A percentile compares a stretch with the other conserved stretches of the same genome.
phyloP scores from a whole-genome alignment of 768 basidiomycete species.

The Lentinula sp. region DNA sequence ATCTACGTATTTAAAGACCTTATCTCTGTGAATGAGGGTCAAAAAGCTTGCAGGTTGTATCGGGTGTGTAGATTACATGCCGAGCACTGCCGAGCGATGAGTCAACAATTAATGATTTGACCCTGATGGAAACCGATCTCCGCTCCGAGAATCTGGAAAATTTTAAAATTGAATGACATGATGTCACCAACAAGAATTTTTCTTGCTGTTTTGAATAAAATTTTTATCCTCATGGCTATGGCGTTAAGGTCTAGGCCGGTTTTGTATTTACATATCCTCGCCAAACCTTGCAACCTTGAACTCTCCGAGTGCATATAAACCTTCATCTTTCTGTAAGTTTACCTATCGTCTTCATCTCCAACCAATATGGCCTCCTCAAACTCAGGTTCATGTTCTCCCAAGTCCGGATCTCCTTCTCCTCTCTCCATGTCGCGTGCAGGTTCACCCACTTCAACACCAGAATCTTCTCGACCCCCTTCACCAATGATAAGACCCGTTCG shows the following conservation, averaged over 20 bases:
- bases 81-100: background rate
- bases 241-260: background rate
- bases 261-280: background rate
- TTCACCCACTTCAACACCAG: conserved; percentile 7
- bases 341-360: background rate
- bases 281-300: background rate
- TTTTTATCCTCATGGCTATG: background rate
- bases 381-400: background rate
- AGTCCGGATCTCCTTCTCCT: conserved; percentile 2
- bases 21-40: background rate
- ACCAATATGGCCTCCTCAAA: background rate
- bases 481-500: conserved; percentile 3
- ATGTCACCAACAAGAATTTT: background rate
- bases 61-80: background rate
- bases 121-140: background rate
- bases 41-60: background rate
- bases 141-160: background rate
- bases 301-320: background rate
- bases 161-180: background rate
- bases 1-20: background rate
- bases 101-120: background rate
- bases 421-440: conserved; percentile 1
- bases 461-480: conserved; percentile 10
- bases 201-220: background rate
- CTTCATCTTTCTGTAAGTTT: background rate